These are phyloP conservation scores for Globisporangium takayamanum DNA, from an alignment of 352 stramenopile genomes.

Conservation along the genomic window DNA sequence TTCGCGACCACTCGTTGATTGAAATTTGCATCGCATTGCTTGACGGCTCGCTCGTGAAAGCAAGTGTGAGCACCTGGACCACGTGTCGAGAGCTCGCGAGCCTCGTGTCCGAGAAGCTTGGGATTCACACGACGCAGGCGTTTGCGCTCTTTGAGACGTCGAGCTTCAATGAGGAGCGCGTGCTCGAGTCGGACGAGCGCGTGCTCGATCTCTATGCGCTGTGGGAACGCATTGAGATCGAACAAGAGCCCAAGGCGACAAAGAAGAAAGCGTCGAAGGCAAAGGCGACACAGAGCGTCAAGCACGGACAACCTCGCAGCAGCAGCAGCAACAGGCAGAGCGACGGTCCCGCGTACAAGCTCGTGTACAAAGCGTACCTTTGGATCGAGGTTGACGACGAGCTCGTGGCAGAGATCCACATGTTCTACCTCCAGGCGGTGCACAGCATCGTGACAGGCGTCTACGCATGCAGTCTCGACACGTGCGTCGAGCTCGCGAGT, in stretches of 20 bases:
- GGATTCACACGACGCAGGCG: slow-evolving; percentile 35
- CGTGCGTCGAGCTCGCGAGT: slow-evolving; percentile 50
- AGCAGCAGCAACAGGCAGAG: background rate
- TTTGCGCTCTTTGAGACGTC: slow-evolving; percentile 62
- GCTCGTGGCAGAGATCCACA: slow-evolving; percentile 41
- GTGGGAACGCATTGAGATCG: slow-evolving; percentile 57
- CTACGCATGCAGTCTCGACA: slow-evolving; percentile 50
- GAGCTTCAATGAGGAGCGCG: slow-evolving; percentile 38
- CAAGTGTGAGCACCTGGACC: slow-evolving; percentile 58
- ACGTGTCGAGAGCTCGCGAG: slow-evolving; percentile 42
- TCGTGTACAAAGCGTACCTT: slow-evolving; percentile 71
- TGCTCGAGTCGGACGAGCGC: slow-evolving; percentile 54
- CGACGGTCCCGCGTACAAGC: slow-evolving; percentile 15
- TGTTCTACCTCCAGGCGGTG: slow-evolving; percentile 72
- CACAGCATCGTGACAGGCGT: slow-evolving; percentile 49
- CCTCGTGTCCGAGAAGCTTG: slow-evolving; percentile 27
- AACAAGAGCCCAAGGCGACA: slow-evolving; percentile 33
- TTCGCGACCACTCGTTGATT: slow-evolving; percentile 42
- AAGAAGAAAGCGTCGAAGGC: slow-evolving; percentile 19
- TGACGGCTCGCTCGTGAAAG: slow-evolving; percentile 27
- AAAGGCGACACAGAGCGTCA: background rate
- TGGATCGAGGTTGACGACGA: slow-evolving; percentile 62
- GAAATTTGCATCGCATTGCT: slow-evolving; percentile 38
- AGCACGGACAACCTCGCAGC: background rate
- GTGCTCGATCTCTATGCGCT: slow-evolving; percentile 68